Conservation (phyloP, 768 basidiomycete genomes). For the Leucosporidium yakuticum region DNA sequence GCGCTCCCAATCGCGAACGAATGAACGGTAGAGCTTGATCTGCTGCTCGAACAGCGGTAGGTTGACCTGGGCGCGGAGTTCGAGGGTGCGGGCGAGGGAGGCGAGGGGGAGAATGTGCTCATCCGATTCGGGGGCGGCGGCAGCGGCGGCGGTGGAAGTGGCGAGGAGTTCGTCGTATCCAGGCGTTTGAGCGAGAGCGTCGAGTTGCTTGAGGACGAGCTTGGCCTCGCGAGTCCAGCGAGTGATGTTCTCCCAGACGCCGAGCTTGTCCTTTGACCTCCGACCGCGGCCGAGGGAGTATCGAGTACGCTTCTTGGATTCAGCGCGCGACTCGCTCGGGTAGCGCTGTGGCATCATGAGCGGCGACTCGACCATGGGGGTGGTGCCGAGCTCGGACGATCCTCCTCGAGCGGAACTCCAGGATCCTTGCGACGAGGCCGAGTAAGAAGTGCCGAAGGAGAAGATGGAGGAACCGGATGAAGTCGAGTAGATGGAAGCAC, state of each 20-base stretch:
- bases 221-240: conserved; percentile 67
- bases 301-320: conserved; percentile 28
- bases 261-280: conserved; percentile 43
- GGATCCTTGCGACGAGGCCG: conserved; percentile 6
- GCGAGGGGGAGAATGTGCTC: conserved; percentile 26
- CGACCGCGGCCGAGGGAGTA: conserved; percentile 45
- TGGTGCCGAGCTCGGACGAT: neutral
- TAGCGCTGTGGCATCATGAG: conserved; percentile 14
- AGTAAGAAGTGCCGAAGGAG: conserved; percentile 34
- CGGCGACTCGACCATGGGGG: conserved; percentile 16
- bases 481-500: conserved; percentile 26
- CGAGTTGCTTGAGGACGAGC: conserved; percentile 59
- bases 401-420: neutral
- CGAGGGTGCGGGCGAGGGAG: conserved; percentile 20
- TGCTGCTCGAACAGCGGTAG: conserved; percentile 35
- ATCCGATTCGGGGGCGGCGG: neutral
- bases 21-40: conserved; percentile 44
- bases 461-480: conserved; percentile 32
- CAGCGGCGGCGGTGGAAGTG: neutral
- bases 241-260: conserved; percentile 60
- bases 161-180: conserved; percentile 24
- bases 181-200: conserved; percentile 26
- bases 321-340: conserved; percentile 23
- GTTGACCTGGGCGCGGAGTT: conserved; percentile 30
- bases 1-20: conserved; percentile 56